Base-by-base conservation (phyloP, 495 filamentous ascomycete genomes). In the Podospora bellae-mahoneyi region DNA sequence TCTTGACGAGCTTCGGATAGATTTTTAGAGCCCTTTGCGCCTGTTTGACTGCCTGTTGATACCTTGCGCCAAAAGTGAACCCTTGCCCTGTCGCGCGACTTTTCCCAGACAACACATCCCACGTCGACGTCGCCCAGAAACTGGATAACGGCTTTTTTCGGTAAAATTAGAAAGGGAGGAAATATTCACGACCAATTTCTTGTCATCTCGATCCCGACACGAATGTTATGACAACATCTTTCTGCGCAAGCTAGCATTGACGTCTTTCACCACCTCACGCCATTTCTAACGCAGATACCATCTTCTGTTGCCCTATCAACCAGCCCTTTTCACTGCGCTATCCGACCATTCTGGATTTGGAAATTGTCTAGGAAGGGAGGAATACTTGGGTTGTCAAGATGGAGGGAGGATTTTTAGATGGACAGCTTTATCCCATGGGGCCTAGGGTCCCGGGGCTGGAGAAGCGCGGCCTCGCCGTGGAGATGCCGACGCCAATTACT, bases 171-270 rank as follows among this genome's bases (percentile, higher is more conserved):
- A 48, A 48, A 16, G 20, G 20, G 13, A 32, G 30, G 30, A 28
- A 59, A 19, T 60, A 19, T 20, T 54, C 32, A 62, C 58, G 32
- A 54, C 32, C n/a, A 7, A 39, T 44, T 32, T 60, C 23, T 62
- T 60, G 26, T 32, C 66, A 59, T 64, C 65, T 48, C 57, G 57
- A 10, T 48, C 39, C 39, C 58, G 56, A 44, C 60, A 79, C 71
- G 76, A 72, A 67, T 74, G 66, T 71, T 73, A 79, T 77, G 77
- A 78, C 71, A 65, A 66, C 68, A 71, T 69, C 48, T 59, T 64
- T 60, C 48, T n/a, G 60, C 58, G 44, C 34, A 53, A 60, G 54
- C 62, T 70, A 69, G 72, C 39, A 67, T 70, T 68, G 66, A 65
- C 55, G 55, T 69, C 64, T 55, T 26, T 64, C 59, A 54, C 62